Evolutionary conservation across 768 basidiomycete genomes (phyloP), one percentile per base, ranked within the genome.

Genomic region (Lanmaoa rubissima): DNA sequence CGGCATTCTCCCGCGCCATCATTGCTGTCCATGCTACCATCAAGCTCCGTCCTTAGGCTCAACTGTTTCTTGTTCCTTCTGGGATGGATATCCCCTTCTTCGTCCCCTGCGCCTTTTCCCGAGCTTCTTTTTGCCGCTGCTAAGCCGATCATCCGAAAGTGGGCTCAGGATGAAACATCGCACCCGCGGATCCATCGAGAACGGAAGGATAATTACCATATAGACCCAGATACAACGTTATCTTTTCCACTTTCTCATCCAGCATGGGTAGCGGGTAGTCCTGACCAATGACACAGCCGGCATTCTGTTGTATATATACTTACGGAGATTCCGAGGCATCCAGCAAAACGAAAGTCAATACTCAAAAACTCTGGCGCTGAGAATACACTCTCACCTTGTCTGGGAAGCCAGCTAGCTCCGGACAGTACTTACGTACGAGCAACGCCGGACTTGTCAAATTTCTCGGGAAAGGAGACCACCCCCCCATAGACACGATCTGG

Each of bases 161-260:
- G 32, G 19, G 45, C 50, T 46, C 34, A 58, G 31, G 55, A 31
- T 60, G 61, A 69, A 65, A 59, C 61, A 54, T 53, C 52, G 66
- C 62, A 48, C 52, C 58, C 64, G 70, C 61, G 68, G 70, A 61
- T 63, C 72, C 64, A 53, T 45, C 47, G 14, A 53, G 55, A 48
- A 50, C 50, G 52, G 53, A 56, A 55, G 60, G 48, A 31, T 51
- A 21, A 48, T 59, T 65, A 51, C 63, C 67, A 66, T 63, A 68
- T 32, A 49, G 38, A 34, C 53, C 50, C 3, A 58, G 47, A 49
- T 28, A 35, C 50, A 59, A 31, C 58, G 46, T 50, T 61, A 48
- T 54, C 4, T 57, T 66, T 57, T 59, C 53, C 53, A 52, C 51
- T 54, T 57, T 60, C 43, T 53, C 52, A 48, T 61, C 41, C 21